Evolutionary conservation across 2,329 filamentous ascomycete species (phyloP).

Genomic region (Albifimbria verrucaria): DNA sequence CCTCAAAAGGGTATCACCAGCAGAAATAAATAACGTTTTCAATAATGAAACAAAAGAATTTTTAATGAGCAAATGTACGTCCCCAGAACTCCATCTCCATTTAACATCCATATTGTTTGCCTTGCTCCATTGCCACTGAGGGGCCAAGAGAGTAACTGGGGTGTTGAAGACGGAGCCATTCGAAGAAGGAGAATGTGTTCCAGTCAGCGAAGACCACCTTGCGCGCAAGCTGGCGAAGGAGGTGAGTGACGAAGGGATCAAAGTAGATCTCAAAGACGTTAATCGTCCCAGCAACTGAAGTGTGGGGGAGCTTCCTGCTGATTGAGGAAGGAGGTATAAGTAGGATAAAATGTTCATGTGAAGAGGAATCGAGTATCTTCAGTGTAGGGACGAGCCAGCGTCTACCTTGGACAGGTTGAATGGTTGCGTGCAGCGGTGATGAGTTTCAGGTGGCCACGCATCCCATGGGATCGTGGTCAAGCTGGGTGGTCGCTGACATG

Average conservation of each 20-base stretch:
- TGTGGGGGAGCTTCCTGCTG: background rate
- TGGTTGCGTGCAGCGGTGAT: too few relatives aligned
- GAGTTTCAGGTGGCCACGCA: too few relatives aligned
- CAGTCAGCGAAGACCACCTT: background rate
- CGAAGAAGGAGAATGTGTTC: background rate
- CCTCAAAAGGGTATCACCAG: constrained; percentile 33
- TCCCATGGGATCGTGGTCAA: too few relatives aligned
- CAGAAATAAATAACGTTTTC: constrained; percentile 25
- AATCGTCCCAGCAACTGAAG: background rate
- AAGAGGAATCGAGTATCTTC: background rate
- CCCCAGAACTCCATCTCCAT: too few relatives aligned
- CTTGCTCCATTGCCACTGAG: too few relatives aligned
- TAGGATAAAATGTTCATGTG: background rate
- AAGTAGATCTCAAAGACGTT: background rate
- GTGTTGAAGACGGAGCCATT: too few relatives aligned
- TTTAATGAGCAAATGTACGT: too few relatives aligned
- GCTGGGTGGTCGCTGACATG: background rate
- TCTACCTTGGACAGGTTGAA: too few relatives aligned
- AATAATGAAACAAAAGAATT: constrained; percentile 8
- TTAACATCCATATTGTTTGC: too few relatives aligned
- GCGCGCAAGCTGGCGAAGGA: background rate
- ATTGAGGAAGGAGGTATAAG: background rate
- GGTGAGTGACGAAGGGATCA: background rate
- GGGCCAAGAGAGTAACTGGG: too few relatives aligned
- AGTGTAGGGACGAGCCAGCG: background rate